Base-by-base conservation (phyloP, 768 basidiomycete species). In the Phylloporus arenicola region DNA sequence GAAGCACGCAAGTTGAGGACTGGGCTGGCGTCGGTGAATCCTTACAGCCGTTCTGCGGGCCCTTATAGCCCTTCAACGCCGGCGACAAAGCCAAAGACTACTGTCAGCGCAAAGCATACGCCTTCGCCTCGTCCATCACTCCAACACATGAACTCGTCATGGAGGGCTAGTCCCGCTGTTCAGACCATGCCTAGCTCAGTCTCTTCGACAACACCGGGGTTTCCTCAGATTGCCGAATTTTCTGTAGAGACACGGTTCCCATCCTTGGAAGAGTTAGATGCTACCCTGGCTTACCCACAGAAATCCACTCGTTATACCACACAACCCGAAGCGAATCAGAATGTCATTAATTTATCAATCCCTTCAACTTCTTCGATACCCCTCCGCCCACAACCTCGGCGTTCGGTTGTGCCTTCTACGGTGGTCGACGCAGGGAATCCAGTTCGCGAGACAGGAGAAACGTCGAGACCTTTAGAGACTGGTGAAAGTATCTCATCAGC, bases 231-330 rank as follows among this genome's bases (percentile, higher is more conserved):
- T 35, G 72, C 75, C 19, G 72, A 75, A 27, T 63, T 76, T 20
- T 71, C 77, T 38, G 78, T 74, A 16, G 91, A 93, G 65, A 76
- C 81, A 27, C 77, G 89, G 46, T 96, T 89, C 65, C 93, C 93
- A 0, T 88, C 93, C 1, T 70, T 96, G 37, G 93, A 95, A 63
- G 86, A 88, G 52, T 72, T 94, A 6, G 86, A 91, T 65, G 78
- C 81, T 20, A 70, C 70, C 10, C 78, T 81, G 53, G 58, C 61
- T 13, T 64, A 58, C 10, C 53, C 73, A n/a, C 53, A 54, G 40
- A 55, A 58, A 53, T 43, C 57, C 22, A 33, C 45, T 35, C 58
- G 53, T 39, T 43, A 57, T 53, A 52, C 51, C 54, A 34, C 53
- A 14, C 60, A 53, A 38, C 51, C 50, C 4, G 59, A 66, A 33